phyloP scores from a whole-genome alignment of 345 rosid species.

The Laguncularia racemosa region DNA sequence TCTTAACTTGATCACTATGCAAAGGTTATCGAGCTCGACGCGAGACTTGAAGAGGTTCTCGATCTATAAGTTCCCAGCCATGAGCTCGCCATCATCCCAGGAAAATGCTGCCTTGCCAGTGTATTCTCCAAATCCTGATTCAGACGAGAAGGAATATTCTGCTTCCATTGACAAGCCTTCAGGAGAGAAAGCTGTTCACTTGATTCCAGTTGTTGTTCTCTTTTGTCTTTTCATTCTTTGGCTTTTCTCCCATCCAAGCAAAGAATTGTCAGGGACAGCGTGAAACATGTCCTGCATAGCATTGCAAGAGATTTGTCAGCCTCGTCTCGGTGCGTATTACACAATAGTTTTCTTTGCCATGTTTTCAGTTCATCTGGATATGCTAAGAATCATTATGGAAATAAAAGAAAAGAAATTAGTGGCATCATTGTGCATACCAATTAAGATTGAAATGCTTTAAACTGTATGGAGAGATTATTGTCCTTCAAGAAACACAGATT shows the following conservation, averaged over 20 bases:
- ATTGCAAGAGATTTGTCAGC: no score
- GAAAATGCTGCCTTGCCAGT: conserved; percentile 16
- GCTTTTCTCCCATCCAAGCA: conserved; percentile 29
- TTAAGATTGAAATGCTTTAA: no score
- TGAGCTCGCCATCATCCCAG: conserved; percentile 1
- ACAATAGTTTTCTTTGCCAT: no score
- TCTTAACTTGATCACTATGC: conserved; percentile 21
- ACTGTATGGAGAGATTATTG: no score
- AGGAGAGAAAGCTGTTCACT: conserved; percentile 39
- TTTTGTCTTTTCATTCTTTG: conserved; percentile 59
- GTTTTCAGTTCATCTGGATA: no score
- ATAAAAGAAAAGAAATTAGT: no score
- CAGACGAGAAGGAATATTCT: conserved; percentile 35
- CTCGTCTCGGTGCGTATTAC: no score
- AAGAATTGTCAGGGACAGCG: no score
- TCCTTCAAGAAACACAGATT: no score
- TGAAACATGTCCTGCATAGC: no score
- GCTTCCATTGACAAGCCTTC: conserved; percentile 15
- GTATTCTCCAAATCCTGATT: conserved; percentile 17
- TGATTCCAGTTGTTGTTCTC: conserved; percentile 54
- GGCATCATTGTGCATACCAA: no score
- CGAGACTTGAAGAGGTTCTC: conserved; percentile 39
- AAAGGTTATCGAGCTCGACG: conserved; percentile 25
- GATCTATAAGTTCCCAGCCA: conserved; percentile 22
- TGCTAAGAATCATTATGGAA: no score